phyloP scores from a whole-genome alignment of 2,329 filamentous ascomycete genomes.

The Colletotrichum sp. region DNA sequence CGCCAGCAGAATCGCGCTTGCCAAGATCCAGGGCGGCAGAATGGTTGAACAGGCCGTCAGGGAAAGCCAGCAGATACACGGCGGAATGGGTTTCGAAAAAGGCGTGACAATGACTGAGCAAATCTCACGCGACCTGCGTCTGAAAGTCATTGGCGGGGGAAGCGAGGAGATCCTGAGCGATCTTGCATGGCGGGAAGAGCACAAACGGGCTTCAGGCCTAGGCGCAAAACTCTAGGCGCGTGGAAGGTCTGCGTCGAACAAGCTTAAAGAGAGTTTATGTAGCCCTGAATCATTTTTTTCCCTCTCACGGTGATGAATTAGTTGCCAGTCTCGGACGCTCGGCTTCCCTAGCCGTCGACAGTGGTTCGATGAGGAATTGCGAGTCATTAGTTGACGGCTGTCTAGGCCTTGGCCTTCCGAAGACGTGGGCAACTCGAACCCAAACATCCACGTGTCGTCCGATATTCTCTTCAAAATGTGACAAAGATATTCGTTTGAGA shows the following conservation, averaged over 20 bases:
- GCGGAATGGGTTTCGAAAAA: slow-evolving; percentile 56
- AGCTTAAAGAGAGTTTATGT: background rate
- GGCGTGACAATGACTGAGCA: slow-evolving; percentile 56
- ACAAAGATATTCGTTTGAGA: background rate
- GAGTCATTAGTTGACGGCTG: background rate
- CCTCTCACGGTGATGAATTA: background rate
- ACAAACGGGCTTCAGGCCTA: background rate
- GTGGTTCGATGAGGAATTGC: background rate
- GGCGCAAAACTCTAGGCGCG: background rate
- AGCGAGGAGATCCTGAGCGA: slow-evolving; percentile 62
- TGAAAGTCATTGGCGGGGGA: slow-evolving; percentile 58
- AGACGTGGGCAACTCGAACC: background rate
- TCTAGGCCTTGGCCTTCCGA: background rate
- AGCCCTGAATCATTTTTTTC: background rate
- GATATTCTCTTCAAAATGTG: background rate
- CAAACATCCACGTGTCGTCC: background rate
- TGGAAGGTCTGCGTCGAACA: background rate
- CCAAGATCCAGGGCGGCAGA: slow-evolving; percentile 54
- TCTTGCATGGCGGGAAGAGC: slow-evolving; percentile 54
- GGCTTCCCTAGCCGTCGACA: background rate
- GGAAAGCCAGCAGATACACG: slow-evolving; percentile 60
- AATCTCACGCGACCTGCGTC: slow-evolving; percentile 56
- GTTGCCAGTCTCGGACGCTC: background rate
- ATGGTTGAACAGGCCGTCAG: slow-evolving; percentile 54
- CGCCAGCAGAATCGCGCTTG: slow-evolving; percentile 33